phyloP scores from a whole-genome alignment of 345 rosid genomes.

The Eucalyptus regnans region DNA sequence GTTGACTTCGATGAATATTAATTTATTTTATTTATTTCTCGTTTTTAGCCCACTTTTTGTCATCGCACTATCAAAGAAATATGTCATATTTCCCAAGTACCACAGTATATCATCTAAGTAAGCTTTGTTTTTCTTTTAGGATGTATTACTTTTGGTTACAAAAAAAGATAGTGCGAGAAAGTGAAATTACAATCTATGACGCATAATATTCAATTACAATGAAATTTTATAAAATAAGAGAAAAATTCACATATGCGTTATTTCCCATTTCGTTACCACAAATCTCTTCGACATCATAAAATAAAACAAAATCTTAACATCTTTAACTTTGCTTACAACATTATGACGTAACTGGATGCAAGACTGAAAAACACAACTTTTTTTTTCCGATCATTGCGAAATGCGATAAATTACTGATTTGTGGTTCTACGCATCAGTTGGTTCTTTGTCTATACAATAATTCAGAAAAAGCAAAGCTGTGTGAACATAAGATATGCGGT shows the following conservation, averaged over 20 bases:
- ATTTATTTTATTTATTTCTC: too few species aligned
- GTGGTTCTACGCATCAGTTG: background rate
- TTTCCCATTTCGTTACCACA: background rate
- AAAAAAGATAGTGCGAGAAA: background rate
- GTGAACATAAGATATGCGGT: background rate
- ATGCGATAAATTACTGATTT: background rate
- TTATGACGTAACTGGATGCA: too few species aligned
- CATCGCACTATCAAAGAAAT: background rate
- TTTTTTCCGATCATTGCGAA: background rate
- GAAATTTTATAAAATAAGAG: too few species aligned
- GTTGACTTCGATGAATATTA: too few species aligned
- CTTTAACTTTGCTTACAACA: background rate
- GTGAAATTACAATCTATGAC: background rate
- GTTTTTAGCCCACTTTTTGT: too few species aligned
- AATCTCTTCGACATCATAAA: background rate
- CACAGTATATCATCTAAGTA: background rate
- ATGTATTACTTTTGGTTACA: background rate
- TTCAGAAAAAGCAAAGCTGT: background rate
- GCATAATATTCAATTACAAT: background rate
- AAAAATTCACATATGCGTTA: background rate
- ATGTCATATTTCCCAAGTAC: background rate
- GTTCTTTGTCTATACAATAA: background rate
- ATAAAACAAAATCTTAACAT: too few species aligned
- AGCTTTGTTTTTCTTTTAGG: background rate
- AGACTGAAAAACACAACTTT: background rate